Base-by-base conservation (phyloP, 2,329 filamentous ascomycete species). In the Aspergillus sp. region DNA sequence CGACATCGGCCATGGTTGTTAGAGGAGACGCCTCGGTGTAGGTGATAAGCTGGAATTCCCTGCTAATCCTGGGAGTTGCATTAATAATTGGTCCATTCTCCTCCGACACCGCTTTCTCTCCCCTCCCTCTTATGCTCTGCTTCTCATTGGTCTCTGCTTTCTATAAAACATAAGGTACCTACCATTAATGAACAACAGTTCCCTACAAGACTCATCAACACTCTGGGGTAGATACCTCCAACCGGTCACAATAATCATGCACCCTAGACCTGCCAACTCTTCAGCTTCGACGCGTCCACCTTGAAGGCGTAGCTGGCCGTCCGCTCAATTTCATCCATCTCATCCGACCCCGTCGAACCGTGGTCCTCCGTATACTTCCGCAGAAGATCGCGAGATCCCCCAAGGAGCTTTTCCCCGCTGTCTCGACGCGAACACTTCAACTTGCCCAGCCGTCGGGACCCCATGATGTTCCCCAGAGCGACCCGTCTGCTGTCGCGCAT, bases 401-500 rank as follows among this genome's bases (percentile, higher is more conserved):
- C 11, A 1, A 29, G 25, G 25, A 29, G 25, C 25, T 29, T 29
- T 29, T 29, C 25, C 7, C 25, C 7, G 9, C 25, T 29, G 25
- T 10, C 25, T 7, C 25, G 25, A 29, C 25, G 25, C 25, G 2
- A 10, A 29, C 11, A 10, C 25, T 2, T 29, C 25, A 29, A 10
- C 3, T 29, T 29, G 9, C 25, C 25, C 25, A 29, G 11, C 7
- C 25, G 25, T 29, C 25, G 60, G 14, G 67, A 58, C 13, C 66
- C 65, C 67, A 70, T 72, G 52, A 72, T 54, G 43, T 65, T 71
- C 5, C 66, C 69, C 2, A 74, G 45, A 3, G 67, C 70, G 52
- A 73, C 71, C 31, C 55, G 61, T 41, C 75, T 68, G 20, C 69
- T 68, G 48, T 72, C 67, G 11, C 70, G 62, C 72, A 77, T 76